Evolutionary conservation across 2,329 filamentous ascomycete species (phyloP).

Genomic region (Aspergillus costaricaensis): DNA sequence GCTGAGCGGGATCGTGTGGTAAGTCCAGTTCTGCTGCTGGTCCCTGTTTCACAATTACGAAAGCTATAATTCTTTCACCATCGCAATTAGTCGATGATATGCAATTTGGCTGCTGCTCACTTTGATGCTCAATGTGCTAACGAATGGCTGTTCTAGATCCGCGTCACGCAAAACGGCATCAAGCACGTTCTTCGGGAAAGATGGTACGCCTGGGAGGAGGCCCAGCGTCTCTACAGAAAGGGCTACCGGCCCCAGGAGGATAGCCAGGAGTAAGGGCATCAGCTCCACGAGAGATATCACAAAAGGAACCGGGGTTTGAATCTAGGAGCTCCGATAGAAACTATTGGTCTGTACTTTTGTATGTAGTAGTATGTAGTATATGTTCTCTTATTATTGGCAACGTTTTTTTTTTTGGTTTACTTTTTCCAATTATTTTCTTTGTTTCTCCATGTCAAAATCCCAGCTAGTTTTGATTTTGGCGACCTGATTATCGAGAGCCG

Average conservation of each 20-base stretch:
- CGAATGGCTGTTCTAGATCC: conserved; percentile 58
- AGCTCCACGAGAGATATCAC: background rate
- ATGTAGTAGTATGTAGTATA: conserved; percentile 11
- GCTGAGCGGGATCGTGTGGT: conserved; percentile 67
- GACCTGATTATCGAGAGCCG: background rate
- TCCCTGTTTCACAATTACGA: background rate
- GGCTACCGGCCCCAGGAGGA: conserved; percentile 40
- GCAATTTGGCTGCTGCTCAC: background rate
- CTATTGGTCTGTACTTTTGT: conserved; percentile 5
- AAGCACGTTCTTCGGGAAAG: conserved; percentile 84
- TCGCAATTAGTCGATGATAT: too few species aligned
- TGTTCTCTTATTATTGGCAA: background rate
- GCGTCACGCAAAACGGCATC: conserved; percentile 76
- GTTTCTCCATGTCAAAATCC: background rate
- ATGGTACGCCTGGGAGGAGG: conserved; percentile 73
- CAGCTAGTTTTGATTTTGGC: background rate
- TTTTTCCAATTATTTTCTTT: background rate
- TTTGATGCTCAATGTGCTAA: background rate
- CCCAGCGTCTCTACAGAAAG: conserved; percentile 38
- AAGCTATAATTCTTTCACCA: background rate
- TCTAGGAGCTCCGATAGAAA: background rate
- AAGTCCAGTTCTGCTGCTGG: conserved; percentile 37
- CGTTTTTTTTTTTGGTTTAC: background rate
- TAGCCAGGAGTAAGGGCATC: conserved; percentile 6
- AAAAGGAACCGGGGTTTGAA: background rate